Evolutionary conservation across 352 stramenopile species (phyloP), one percentile per base, ranked within the genome.

Genomic region (Globisporangium camurandrum): DNA sequence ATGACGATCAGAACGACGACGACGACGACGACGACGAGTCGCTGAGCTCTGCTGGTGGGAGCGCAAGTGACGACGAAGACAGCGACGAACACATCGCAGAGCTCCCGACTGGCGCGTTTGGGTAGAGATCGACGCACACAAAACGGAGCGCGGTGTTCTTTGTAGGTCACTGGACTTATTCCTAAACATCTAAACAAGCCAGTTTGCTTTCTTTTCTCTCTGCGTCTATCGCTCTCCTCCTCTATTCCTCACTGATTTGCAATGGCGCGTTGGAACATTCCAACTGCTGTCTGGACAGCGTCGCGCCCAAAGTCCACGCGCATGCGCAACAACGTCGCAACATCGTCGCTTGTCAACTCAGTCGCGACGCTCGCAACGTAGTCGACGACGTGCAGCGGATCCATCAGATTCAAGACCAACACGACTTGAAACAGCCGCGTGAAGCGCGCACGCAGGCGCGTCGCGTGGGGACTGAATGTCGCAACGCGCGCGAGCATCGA

Each of bases 321-420:
- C 70, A 90, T 76, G 7, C 53, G 62, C 39, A 92, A 56, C 19
- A 86, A 62, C 27, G 58, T 69, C 46, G 66, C 66, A 30, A 92
- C 82, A 36, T 75, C 75, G 11, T 66, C 44, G 8, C 66, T 11
- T 11, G 57, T 73, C 7, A 90, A 47, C 27, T 84, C 71, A 10
- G 71, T 48, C 14, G 54, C 64, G 33, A 88, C 64, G 30, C 63
- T 77, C 30, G 71, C 57, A 3, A 75, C 51, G 51, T 87, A 91
- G 46, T 88, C 78, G 17, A 86, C 46, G 3, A 93, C 66, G 50
- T 93, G 77, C 16, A 41, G 62, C 4, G 82, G 79, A 39, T 88
- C 69, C 63, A 85, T 67, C n/a, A 93, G 54, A 53, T 91, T 93
- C 33, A 93, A 58, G 22, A 93, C 67, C 10, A 90, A 77, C 37